phyloP scores from a whole-genome alignment of 352 stramenopile genomes.

The Globisporangium orthogonon region DNA sequence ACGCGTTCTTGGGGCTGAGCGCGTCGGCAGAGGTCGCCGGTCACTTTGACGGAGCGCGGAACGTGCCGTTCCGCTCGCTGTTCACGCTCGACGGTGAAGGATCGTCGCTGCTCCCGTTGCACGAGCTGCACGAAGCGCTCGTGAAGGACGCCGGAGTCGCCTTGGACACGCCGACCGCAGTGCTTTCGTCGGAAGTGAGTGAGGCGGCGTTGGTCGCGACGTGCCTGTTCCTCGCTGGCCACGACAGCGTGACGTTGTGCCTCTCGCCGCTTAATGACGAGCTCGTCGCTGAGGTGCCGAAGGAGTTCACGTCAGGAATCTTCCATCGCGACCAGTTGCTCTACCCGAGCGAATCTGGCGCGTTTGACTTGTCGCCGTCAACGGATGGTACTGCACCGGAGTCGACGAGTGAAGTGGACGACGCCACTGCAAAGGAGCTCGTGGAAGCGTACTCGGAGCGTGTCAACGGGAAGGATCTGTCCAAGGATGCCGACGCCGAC shows the following conservation, averaged over 20 bases:
- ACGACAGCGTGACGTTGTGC: slow-evolving; percentile 30
- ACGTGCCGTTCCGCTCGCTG: slow-evolving; percentile 43
- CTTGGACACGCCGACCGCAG: slow-evolving; percentile 27
- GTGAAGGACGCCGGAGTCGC: slow-evolving; percentile 29
- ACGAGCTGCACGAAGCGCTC: slow-evolving; percentile 36
- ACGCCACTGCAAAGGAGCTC: slow-evolving; percentile 19
- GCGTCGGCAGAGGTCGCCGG: slow-evolving; percentile 32
- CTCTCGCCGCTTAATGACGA: slow-evolving; percentile 29
- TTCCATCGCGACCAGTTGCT: slow-evolving; percentile 36
- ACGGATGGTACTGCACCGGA: not conserved
- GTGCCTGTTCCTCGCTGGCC: slow-evolving; percentile 34
- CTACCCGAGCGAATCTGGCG: slow-evolving; percentile 33
- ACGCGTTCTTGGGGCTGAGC: slow-evolving; percentile 43
- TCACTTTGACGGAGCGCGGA: slow-evolving; percentile 43
- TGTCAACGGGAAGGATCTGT: slow-evolving; percentile 26
- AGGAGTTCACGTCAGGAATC: slow-evolving; percentile 31
- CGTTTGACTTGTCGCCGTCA: slow-evolving; percentile 56
- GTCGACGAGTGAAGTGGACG: slow-evolving; percentile 1
- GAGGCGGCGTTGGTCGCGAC: slow-evolving; percentile 65
- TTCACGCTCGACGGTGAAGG: slow-evolving; percentile 27
- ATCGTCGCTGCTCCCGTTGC: slow-evolving; percentile 25
- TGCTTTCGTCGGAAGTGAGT: slow-evolving; percentile 32
- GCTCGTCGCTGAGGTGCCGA: slow-evolving; percentile 29
- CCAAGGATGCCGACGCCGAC: slow-evolving; percentile 1
- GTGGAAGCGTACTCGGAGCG: slow-evolving; percentile 39